Base-by-base conservation (phyloP, 1,139 yeast genomes). In the Torulaspora pretoriensis region DNA sequence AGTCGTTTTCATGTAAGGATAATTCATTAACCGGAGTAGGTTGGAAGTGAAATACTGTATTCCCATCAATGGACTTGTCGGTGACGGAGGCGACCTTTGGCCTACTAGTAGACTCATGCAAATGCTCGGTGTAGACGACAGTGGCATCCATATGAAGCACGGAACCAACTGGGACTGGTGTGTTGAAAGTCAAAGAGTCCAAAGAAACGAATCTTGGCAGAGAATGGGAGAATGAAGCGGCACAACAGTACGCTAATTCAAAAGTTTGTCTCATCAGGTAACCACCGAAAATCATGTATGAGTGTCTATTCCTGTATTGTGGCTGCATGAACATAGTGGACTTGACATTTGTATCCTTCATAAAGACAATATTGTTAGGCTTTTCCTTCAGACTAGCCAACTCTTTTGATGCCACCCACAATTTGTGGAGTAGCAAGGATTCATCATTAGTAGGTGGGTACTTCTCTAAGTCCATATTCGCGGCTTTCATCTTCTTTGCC, bases 131-230 rank as follows among this genome's bases (percentile, higher is more conserved):
- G 65, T 89, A 88, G 23, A 86, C 87, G 9, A 89, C 86, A 8
- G 83, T 73, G 0, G 97, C 92, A 43, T 80, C 75, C 80, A 88
- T 79, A 47, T 83, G 82, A 45, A 89, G 70, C 13, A 89, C 95
- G 2, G 92, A 81, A 2, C 97, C 97, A 17, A 89, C 97, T 1
- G 97, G 97, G 4, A 89, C 97, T 1, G 97, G 97, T 22, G 89
- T 85, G 57, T 85, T 81, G 72, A 89, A 89, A 17, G 95, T 85
- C 38, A 96, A 88, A 19, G 95, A 83, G 64, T 89, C 97, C 56
- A 89, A 74, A 2, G 96, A 85, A 6, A 88, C 88, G 57, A 89
- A 89, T 59, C 96, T 74, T 31, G 97, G 96, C 42, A 83, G 80
- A 9, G 90, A 81, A 51, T 80, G 80, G 1, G 95, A 74, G 59